A percentile compares a stretch with the other conserved stretches of the same genome.
These are phyloP conservation scores for Scortechinia acanthostroma DNA, from an alignment of 2,329 filamentous ascomycete genomes.

Conservation along the genomic window DNA sequence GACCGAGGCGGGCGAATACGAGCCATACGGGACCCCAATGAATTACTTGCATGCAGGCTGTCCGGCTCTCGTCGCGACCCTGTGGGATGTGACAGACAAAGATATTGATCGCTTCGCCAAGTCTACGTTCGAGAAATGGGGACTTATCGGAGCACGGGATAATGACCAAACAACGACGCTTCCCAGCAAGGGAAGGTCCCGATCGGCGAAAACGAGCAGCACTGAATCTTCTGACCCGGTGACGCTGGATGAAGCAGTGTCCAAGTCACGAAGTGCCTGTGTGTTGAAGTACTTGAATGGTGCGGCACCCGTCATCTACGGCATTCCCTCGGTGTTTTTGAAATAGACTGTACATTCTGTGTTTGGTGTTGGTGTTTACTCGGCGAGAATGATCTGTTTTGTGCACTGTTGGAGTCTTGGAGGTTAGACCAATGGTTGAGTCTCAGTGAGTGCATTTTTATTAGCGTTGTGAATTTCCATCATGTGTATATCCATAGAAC, in stretches of 20 bases:
- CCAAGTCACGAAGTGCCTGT: background rate
- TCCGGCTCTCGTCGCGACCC: slow-evolving; percentile 59
- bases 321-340: slow-evolving; percentile 1
- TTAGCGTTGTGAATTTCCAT: too few relatives aligned
- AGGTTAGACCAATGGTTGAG: too few relatives aligned
- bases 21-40: slow-evolving; percentile 60
- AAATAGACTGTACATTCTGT: background rate
- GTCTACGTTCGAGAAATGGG: slow-evolving; percentile 58
- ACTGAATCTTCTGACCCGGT: too few relatives aligned
- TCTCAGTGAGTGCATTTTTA: too few relatives aligned
- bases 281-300: slow-evolving; percentile 3
- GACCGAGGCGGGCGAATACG: slow-evolving; percentile 60
- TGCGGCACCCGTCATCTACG: background rate
- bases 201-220: too few relatives aligned
- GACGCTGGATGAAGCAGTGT: background rate
- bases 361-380: background rate
- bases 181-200: background rate
- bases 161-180: background rate
- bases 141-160: slow-evolving; percentile 33
- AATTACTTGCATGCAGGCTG: slow-evolving; percentile 61
- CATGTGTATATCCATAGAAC: too few relatives aligned
- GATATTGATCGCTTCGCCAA: slow-evolving; percentile 69
- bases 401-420: too few relatives aligned
- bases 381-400: too few relatives aligned
- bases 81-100: slow-evolving; percentile 74